Percentiles rank a stretch among this genome's conserved stretches.
Evolutionary conservation across 2,329 filamentous ascomycete genomes (phyloP).

Genomic region (Trichoderma sp.): DNA sequence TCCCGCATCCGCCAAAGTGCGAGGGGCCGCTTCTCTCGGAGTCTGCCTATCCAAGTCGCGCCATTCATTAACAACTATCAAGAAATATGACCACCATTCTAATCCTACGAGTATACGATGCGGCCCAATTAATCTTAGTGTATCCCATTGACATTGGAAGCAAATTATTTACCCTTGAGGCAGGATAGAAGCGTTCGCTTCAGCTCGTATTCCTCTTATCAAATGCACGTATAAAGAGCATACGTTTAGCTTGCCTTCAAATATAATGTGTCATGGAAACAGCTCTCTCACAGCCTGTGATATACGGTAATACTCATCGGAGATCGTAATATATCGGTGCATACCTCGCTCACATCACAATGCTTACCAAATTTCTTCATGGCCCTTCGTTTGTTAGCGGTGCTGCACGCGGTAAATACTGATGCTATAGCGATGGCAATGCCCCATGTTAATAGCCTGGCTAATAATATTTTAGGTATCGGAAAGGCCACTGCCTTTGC

Average conservation of each 20-base stretch:
- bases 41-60: too few relatives aligned
- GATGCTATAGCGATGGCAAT: too few relatives aligned
- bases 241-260: neutral
- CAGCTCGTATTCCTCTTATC: too few relatives aligned
- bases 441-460: too few relatives aligned
- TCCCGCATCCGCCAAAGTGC: too few relatives aligned
- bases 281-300: neutral
- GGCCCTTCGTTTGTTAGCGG: neutral
- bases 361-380: neutral
- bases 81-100: too few relatives aligned
- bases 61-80: too few relatives aligned
- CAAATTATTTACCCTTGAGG: too few relatives aligned
- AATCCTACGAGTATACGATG: too few relatives aligned
- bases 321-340: neutral
- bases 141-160: fast-evolving
- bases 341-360: neutral
- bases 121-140: too few relatives aligned
- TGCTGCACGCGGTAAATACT: neutral
- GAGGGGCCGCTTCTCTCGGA: too few relatives aligned
- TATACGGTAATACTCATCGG: neutral
- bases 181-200: too few relatives aligned
- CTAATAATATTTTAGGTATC: neutral
- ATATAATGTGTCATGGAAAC: neutral
- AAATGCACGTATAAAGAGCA: neutral
- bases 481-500: neutral